These are phyloP conservation scores for Paramecium pentaurelia DNA, from an alignment of 73 alveolate species.

Conservation along the genomic window DNA sequence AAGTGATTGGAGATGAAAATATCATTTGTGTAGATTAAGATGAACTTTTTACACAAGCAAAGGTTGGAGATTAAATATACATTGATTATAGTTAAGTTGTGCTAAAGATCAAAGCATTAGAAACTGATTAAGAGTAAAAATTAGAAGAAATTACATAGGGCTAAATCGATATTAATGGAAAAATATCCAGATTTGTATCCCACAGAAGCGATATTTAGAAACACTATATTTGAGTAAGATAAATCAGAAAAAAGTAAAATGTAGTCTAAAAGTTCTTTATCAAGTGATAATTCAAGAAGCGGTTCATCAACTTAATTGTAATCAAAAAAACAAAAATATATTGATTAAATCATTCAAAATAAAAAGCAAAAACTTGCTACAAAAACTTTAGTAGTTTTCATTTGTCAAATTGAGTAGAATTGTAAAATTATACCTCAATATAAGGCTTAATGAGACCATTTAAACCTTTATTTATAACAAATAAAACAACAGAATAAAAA, in stretches of 20 bases:
- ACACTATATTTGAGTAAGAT: not conserved
- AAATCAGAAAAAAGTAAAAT: conserved; percentile 18
- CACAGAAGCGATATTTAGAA: not conserved
- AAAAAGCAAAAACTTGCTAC: not conserved
- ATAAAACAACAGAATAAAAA: not conserved
- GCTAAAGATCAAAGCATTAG: not conserved
- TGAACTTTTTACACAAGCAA: not conserved
- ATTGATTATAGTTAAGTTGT: conserved; percentile 13
- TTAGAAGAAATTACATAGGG: not conserved
- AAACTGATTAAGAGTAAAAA: not conserved
- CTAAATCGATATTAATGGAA: not conserved
- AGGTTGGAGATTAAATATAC: not conserved
- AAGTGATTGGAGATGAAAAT: not conserved
- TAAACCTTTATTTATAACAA: not conserved
- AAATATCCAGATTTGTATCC: conserved; percentile 18
- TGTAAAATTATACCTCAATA: not conserved
- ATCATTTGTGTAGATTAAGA: not conserved
- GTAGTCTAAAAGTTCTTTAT: not conserved
- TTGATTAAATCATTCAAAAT: not conserved
- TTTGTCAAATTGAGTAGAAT: not conserved
- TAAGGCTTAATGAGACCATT: not conserved
- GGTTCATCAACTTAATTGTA: not conserved
- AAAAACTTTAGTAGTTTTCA: not conserved
- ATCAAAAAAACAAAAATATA: not conserved
- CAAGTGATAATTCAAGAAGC: not conserved